Evolutionary conservation across 2,329 filamentous ascomycete genomes (phyloP).

Genomic region (Ophiostoma tasmaniense): DNA sequence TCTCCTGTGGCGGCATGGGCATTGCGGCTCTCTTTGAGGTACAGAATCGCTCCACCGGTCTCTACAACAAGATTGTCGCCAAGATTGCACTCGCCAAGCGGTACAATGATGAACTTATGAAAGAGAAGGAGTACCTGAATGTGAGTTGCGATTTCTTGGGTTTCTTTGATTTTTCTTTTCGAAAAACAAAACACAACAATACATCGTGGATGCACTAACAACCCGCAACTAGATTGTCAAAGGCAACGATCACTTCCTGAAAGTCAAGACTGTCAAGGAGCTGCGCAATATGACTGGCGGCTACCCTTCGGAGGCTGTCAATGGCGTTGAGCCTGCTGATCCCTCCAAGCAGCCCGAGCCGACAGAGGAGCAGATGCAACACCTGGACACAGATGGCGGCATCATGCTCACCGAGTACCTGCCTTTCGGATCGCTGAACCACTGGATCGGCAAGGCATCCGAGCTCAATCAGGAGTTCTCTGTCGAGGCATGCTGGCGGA

Average conservation of each 20-base stretch:
- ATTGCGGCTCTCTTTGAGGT: slow-evolving; percentile 18
- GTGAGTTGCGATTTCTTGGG: no score
- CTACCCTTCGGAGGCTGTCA: background rate
- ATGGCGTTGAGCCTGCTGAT: slow-evolving; percentile 6
- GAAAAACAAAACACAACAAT: no score
- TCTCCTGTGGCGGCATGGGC: slow-evolving; percentile 18
- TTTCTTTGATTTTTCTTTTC: no score
- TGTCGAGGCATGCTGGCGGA: slow-evolving; percentile 17
- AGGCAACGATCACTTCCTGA: slow-evolving; percentile 14
- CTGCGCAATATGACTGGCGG: slow-evolving; percentile 10
- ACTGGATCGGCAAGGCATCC: slow-evolving; percentile 13
- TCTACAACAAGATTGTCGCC: slow-evolving; percentile 17
- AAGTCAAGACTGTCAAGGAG: slow-evolving; percentile 6
- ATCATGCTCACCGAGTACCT: slow-evolving; percentile 18
- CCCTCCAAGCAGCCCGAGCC: background rate
- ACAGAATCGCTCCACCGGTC: slow-evolving; percentile 3
- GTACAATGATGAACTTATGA: background rate
- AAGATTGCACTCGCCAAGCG: slow-evolving; percentile 10
- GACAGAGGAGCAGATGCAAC: background rate
- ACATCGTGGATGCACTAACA: background rate
- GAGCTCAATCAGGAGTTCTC: background rate
- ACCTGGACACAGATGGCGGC: background rate
- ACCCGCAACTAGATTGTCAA: slow-evolving; percentile 6
- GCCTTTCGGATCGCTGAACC: slow-evolving; percentile 10
- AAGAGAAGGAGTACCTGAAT: slow-evolving; percentile 9